Conservation (phyloP, 2,329 filamentous ascomycete genomes). For the Aureobasidium zeae region DNA sequence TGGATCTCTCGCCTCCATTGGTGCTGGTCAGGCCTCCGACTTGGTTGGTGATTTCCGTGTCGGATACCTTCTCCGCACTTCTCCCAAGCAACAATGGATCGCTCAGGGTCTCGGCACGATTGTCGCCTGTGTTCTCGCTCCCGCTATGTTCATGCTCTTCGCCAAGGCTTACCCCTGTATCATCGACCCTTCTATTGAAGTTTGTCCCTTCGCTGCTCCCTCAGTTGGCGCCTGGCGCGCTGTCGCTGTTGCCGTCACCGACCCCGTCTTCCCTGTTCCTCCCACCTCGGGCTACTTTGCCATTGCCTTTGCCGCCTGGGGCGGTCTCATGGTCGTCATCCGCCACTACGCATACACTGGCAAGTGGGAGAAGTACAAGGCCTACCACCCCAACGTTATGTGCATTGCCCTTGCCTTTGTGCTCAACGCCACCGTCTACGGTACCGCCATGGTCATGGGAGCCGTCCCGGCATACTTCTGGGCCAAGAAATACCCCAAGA, state of each 20-base stretch:
- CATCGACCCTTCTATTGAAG: conserved; percentile 38
- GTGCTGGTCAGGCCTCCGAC: conserved; percentile 36
- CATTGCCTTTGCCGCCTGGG: conserved; percentile 46
- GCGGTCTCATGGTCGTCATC: conserved; percentile 43
- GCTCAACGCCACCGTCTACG: conserved; percentile 48
- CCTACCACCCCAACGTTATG: conserved; percentile 54
- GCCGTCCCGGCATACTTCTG: conserved; percentile 45
- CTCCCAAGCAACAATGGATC: conserved; percentile 57
- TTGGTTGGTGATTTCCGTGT: conserved; percentile 57
- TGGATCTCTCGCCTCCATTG: conserved; percentile 39
- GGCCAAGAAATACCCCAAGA: conserved; percentile 44
- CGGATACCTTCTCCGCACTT: conserved; percentile 57
- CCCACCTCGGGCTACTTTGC: conserved; percentile 48
- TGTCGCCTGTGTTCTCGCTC: conserved; percentile 57
- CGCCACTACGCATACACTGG: conserved; percentile 48
- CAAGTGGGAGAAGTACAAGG: conserved; percentile 44
- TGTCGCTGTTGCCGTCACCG: conserved; percentile 53
- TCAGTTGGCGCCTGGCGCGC: conserved; percentile 59
- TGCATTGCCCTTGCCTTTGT: conserved; percentile 52
- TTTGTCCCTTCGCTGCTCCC: conserved; percentile 52
- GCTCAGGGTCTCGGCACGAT: conserved; percentile 55
- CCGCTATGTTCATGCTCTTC: conserved; percentile 60
- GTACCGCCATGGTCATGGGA: conserved; percentile 51
- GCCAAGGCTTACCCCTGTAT: conserved; percentile 61
- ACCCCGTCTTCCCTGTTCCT: conserved; percentile 48